Evolutionary conservation across 2,329 filamentous ascomycete species (phyloP).

Genomic region (Byssochlamys sp.): DNA sequence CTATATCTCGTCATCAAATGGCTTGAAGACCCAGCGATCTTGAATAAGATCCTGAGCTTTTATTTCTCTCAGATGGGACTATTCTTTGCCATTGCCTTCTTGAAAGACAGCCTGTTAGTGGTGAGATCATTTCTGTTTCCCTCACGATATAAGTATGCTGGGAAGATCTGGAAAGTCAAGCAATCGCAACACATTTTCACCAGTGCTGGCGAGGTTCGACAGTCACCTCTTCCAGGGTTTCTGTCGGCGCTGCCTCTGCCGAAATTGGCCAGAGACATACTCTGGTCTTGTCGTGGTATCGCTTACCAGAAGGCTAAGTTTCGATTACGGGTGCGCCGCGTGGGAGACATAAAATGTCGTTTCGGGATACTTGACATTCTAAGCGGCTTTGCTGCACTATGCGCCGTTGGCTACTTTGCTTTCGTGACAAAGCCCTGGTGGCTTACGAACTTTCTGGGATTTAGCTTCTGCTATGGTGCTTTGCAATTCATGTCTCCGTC

Average conservation of each 20-base stretch:
- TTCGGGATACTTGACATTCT: constrained; percentile 41
- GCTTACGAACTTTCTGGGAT: constrained; percentile 76
- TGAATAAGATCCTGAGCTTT: constrained; percentile 72
- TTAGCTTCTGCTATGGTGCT: constrained; percentile 74
- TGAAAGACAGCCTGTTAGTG: constrained; percentile 62
- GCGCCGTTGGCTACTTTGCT: constrained; percentile 56
- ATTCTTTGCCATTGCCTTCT: constrained; percentile 63
- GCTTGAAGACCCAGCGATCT: constrained; percentile 66
- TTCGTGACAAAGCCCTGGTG: constrained; percentile 54
- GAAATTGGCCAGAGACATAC: constrained; percentile 15
- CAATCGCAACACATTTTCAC: constrained; percentile 23
- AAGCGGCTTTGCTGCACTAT: constrained; percentile 47
- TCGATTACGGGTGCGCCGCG: constrained; percentile 45
- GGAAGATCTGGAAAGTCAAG: constrained; percentile 40
- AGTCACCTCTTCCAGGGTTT: constrained; percentile 45
- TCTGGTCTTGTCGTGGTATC: constrained; percentile 44
- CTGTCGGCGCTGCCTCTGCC: constrained; percentile 41
- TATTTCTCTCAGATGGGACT: constrained; percentile 76
- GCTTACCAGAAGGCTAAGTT: constrained; percentile 44
- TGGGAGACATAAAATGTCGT: constrained; percentile 32
- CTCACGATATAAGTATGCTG: constrained; percentile 50
- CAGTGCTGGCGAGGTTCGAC: constrained; percentile 12
- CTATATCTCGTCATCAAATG: constrained; percentile 86
- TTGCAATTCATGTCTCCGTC: constrained; percentile 80
- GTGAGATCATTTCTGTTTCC: constrained; percentile 63